Evolutionary conservation across 1,139 yeast species (phyloP), one percentile per base, ranked within the genome.

Genomic region (Geotrichum cucujoidarum): DNA sequence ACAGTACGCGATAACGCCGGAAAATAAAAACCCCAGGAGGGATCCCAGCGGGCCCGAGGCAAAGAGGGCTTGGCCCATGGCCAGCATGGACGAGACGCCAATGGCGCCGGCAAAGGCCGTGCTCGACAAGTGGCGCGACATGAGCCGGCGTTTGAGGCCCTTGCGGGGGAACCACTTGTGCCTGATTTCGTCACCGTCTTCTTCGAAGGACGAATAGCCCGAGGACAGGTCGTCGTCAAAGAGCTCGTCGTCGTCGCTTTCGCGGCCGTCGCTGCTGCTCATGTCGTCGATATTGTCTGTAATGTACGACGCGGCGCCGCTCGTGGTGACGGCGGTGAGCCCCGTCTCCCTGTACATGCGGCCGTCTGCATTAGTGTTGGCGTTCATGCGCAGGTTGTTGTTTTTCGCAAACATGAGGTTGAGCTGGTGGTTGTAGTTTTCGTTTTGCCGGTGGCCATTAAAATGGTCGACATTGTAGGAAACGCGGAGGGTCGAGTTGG

Each of bases 1-100:
- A 2, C 83, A 76, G 38, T 82, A 64, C 0, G 85, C 89, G 14
- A 87, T 72, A 0, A 78, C 60, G 0, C 94, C 94, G 34, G 87
- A 77, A 10, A 86, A 66, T 0, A 74, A 53, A 60, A 80, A 87
- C 1, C 95, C 95, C 2, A 88, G 60, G 8, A 86, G 63, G 1
- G 89, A 77, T 0, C 95, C 95, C 49, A 87, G 69, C 0, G 95
- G 95, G 2, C 96, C 96, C 2, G 90, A 83, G 17, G 81, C 79
- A 24, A 83, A 75, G 45, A 88, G 73, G 0, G 89, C 85, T 56
- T 83, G 82, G 1, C 95, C 95, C n/a, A 86, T 75, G 44, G 84
- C 82, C 37, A 85, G 68, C 55, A 85, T 75, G 16, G 86, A 65
- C 0, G 95, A 95, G n/a, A 86, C 90, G 1, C 95, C 95, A 4